phyloP scores from a whole-genome alignment of 345 rosid genomes.

The Linum tenue region DNA sequence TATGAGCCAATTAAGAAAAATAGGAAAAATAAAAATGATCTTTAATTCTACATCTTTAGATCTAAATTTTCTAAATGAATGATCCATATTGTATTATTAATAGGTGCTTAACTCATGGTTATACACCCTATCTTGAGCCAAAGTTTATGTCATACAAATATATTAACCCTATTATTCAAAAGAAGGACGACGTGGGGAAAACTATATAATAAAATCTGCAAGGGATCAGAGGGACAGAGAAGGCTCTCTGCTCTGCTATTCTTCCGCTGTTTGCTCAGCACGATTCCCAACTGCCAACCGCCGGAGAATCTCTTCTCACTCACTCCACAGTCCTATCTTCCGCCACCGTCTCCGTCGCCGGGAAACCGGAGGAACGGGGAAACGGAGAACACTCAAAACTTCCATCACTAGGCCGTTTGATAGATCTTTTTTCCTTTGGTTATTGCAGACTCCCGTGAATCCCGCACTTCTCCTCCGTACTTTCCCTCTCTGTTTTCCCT shows the following conservation, averaged over 20 bases:
- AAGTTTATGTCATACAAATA: too few species aligned
- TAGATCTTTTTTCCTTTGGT: not conserved
- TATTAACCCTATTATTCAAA: too few species aligned
- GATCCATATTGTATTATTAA: too few species aligned
- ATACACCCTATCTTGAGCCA: too few species aligned
- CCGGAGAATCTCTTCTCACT: not conserved
- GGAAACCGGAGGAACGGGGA: not conserved
- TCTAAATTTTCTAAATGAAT: too few species aligned
- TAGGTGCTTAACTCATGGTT: too few species aligned
- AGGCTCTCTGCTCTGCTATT: not conserved
- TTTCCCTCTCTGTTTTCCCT: not conserved
- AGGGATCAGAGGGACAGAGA: not conserved
- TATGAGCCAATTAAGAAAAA: too few species aligned
- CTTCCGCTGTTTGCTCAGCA: not conserved
- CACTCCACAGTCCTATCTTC: not conserved
- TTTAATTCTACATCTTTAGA: too few species aligned
- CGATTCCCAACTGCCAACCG: not conserved
- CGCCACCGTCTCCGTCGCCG: not conserved
- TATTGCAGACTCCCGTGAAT: not conserved
- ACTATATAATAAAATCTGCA: too few species aligned
- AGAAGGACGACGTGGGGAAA: too few species aligned
- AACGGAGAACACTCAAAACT: not conserved
- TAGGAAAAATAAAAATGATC: too few species aligned
- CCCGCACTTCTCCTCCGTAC: not conserved
- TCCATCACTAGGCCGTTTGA: not conserved